phyloP scores from a whole-genome alignment of 2,329 filamentous ascomycete genomes.

The Ramularia collo-cygni region DNA sequence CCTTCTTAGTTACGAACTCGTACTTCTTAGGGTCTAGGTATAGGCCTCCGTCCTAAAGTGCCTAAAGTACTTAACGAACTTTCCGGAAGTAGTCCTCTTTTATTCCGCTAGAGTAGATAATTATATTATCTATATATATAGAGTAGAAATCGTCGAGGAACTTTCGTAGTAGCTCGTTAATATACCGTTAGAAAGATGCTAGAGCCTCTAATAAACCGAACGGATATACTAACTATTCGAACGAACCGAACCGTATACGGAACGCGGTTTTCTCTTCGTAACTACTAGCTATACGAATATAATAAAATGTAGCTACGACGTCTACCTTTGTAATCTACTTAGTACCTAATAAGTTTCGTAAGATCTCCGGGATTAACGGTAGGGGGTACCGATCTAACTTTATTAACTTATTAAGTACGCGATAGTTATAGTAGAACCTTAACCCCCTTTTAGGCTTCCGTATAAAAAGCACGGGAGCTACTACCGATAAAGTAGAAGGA shows the following conservation, averaged over 20 bases:
- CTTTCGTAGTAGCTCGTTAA: constrained; percentile 22
- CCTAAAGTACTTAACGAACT: constrained; percentile 21
- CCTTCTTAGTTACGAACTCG: constrained; percentile 18
- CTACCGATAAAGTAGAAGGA: too few relatives aligned
- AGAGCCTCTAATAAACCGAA: constrained; percentile 22
- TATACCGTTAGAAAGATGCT: constrained; percentile 20
- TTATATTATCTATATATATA: constrained; percentile 24
- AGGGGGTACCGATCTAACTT: constrained; percentile 25
- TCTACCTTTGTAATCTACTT: constrained; percentile 21
- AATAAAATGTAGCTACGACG: constrained; percentile 21
- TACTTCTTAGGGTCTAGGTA: constrained; percentile 4
- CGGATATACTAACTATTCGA: constrained; percentile 21
- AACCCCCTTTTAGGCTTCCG: not conserved
- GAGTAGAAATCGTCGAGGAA: constrained; percentile 20
- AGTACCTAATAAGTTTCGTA: constrained; percentile 14
- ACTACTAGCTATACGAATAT: constrained; percentile 14
- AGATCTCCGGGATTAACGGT: constrained; percentile 19
- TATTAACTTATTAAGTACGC: constrained; percentile 22
- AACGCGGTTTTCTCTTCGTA: constrained; percentile 21
- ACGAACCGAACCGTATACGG: constrained; percentile 17
- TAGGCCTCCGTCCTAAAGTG: constrained; percentile 17
- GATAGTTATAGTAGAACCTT: constrained; percentile 19
- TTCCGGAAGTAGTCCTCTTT: constrained; percentile 21
- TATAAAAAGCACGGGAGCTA: too few relatives aligned
- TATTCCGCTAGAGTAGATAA: constrained; percentile 24